Conservation (phyloP, 306 rosid species). For the Pyrus betulifolia region DNA sequence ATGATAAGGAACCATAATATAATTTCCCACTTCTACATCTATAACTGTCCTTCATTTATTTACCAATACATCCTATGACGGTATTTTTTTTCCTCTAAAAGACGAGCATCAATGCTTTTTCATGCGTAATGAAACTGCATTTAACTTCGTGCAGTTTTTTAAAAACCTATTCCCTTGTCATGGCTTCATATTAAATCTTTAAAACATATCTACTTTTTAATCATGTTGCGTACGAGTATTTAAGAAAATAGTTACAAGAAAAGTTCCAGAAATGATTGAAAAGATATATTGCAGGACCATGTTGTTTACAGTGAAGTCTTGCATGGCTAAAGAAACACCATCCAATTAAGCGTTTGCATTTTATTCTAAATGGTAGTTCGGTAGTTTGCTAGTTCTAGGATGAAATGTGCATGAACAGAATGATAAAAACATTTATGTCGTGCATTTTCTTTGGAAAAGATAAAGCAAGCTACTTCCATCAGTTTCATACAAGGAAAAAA, state of each 20-base stretch:
- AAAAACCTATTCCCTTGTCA: not conserved
- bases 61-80: not conserved
- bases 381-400: not conserved
- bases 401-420: not conserved
- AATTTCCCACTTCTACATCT: not conserved
- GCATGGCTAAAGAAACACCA: not conserved
- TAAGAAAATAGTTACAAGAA: not conserved
- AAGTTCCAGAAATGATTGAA: not conserved
- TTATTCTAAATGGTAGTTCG: not conserved
- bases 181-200: not conserved
- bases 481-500: conserved; percentile 36
- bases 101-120: not conserved
- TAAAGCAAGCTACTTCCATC: not conserved
- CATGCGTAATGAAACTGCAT: not conserved
- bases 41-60: not conserved
- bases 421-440: not conserved
- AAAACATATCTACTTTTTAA: not conserved
- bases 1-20: not conserved
- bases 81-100: not conserved
- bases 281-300: not conserved
- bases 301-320: not conserved
- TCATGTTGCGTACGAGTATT: not conserved
- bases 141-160: not conserved
- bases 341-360: not conserved
- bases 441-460: not conserved